A percentile compares a stretch with the other conserved stretches of the same genome.
Conservation (phyloP, 148 eudicot species). For the Rhododendron griersonianum region DNA sequence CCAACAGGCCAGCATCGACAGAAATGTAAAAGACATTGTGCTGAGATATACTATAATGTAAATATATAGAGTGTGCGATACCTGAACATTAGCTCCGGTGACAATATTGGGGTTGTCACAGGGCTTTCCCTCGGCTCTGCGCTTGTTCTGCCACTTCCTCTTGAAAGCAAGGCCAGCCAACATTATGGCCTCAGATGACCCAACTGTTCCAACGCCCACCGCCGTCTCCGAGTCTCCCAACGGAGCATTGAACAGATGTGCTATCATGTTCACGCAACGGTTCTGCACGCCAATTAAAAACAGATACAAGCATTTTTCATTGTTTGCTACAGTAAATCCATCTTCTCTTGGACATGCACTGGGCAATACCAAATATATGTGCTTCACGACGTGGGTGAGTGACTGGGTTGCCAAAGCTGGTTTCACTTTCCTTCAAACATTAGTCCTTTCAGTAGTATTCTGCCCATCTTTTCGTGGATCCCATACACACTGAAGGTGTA, state of each 20-base stretch:
- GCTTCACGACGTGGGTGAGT: not conserved
- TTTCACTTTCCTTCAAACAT: not conserved
- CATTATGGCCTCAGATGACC: slow-evolving; percentile 33
- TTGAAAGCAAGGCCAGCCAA: slow-evolving; percentile 29
- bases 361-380: not conserved
- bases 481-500: too few species aligned
- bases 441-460: not conserved
- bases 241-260: slow-evolving; percentile 24
- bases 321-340: not conserved
- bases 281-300: slow-evolving; percentile 6
- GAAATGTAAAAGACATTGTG: not conserved
- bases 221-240: slow-evolving; percentile 18
- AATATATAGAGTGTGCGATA: not conserved
- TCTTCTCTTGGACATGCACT: not conserved
- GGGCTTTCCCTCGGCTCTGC: slow-evolving; percentile 19
- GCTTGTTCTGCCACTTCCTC: slow-evolving; percentile 26
- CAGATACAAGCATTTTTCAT: too few species aligned
- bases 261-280: slow-evolving; percentile 29
- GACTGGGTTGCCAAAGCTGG: not conserved
- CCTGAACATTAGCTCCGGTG: slow-evolving; percentile 31
- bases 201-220: slow-evolving; percentile 26
- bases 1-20: not conserved
- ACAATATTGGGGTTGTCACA: slow-evolving; percentile 29
- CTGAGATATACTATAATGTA: too few species aligned
- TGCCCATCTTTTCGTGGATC: too few species aligned